These are phyloP conservation scores for Selaginella moellendorffii DNA, from an alignment of 75 land plant genomes.

Conservation along the genomic window DNA sequence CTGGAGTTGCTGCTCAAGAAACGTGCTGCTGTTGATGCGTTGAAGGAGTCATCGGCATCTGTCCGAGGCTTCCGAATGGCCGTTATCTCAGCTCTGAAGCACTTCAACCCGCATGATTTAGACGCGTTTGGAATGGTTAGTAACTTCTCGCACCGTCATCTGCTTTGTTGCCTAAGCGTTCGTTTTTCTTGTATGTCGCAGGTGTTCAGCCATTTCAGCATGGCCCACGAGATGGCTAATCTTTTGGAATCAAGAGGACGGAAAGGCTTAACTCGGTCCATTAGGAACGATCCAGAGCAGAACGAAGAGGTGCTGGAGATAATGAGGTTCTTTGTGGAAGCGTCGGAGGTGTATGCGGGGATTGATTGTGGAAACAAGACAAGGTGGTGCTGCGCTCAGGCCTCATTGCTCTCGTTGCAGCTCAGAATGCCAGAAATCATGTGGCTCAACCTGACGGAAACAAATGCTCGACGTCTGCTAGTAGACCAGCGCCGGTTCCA, in stretches of 20 bases:
- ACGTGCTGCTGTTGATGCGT: conserved; percentile 61
- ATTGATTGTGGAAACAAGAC: conserved; percentile 86
- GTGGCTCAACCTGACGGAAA: conserved; percentile 69
- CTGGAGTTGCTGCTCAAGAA: conserved; percentile 78
- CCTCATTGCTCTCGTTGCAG: conserved; percentile 81
- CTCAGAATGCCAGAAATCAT: conserved; percentile 71
- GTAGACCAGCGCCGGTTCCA: conserved; percentile 88
- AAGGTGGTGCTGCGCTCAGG: conserved; percentile 67
- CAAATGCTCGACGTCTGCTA: conserved; percentile 64
- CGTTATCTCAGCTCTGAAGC: conserved; percentile 79
- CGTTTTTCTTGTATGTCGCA: conserved; percentile 14
- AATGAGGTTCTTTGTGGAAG: conserved; percentile 77
- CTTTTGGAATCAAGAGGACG: conserved; percentile 57
- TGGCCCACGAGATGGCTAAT: conserved; percentile 86
- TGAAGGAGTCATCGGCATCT: conserved; percentile 53
- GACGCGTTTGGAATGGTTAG: conserved; percentile 84
- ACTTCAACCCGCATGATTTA: conserved; percentile 68
- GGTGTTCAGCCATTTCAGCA: conserved; percentile 89
- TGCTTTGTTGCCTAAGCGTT: background rate
- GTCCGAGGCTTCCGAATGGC: conserved; percentile 91
- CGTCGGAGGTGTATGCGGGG: conserved; percentile 75
- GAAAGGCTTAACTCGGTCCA: conserved; percentile 37
- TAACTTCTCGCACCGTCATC: conserved; percentile 2
- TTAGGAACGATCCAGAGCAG: conserved; percentile 41
- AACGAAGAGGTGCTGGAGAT: conserved; percentile 67